Base-by-base conservation (phyloP, 768 basidiomycete species). In the Calocybe indica region DNA sequence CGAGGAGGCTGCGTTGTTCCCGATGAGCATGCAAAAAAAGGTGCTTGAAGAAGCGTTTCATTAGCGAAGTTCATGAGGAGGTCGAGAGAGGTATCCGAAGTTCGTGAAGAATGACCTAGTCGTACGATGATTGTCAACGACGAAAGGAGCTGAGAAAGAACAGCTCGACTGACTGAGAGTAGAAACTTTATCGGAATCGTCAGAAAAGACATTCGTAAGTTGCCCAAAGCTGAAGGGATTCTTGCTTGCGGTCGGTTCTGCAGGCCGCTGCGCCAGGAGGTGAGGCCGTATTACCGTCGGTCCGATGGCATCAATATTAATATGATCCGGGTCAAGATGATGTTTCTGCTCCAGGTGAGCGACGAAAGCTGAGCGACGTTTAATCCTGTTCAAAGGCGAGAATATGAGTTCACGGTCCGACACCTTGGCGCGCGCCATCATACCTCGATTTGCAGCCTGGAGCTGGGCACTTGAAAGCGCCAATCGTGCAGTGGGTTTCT, bases 361-460 rank as follows among this genome's bases (percentile, higher is more conserved):
- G 22, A 64, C 63, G 51, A 83, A 86, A 15, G 77, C 72, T 30
- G 79, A 77, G 28, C 73, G 73, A 44, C 85, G 81, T 59, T 83
- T 83, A 55, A 85, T 86, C 31, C 82, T 86, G 29, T 32, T 40
- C n/a, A 38, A 28, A 38, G 6, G 43, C 55, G 22, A 51, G 37
- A 43, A 35, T 30, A 22, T 43, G 14, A 50, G 1, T 43, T 31
- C 42, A 49, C 13, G 36, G 49, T 37, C 29, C 10, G 15, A 38
- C 34, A 46, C 36, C 43, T 30, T n/a, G 22, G 22, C 22, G 22
- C 4, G 22, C 48, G 43, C 34, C 46, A 42, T 55, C 64, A 43
- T 52, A 80, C 80, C 62, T 72, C 43, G 77, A 77, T 38, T 57
- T 63, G 52, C 83, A 84, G n/a, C 60, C 59, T 15, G 50, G 40